Evolutionary conservation across 2,329 filamentous ascomycete genomes (phyloP).

Genomic region (Penicillium sp.): DNA sequence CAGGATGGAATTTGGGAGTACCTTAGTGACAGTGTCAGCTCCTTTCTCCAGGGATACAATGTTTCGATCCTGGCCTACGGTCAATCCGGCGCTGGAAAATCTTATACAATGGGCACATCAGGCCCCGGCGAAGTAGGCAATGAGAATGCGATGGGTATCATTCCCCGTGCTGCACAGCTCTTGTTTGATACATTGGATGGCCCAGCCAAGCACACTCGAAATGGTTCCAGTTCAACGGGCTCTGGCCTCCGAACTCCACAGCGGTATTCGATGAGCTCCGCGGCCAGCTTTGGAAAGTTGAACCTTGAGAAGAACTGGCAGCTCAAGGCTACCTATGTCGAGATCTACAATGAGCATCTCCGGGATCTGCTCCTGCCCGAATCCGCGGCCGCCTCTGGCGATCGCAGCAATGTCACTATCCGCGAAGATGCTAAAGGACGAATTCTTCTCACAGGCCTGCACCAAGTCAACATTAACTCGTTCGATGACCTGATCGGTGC

Average conservation of each 20-base stretch:
- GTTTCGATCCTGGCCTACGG: constrained; percentile 96
- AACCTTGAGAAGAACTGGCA: constrained; percentile 76
- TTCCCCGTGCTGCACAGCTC: constrained; percentile 81
- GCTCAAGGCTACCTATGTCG: constrained; percentile 88
- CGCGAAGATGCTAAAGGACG: constrained; percentile 93
- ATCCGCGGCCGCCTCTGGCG: constrained; percentile 62
- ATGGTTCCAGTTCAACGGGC: constrained; percentile 72
- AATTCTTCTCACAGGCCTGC: constrained; percentile 87
- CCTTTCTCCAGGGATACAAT: constrained; percentile 96
- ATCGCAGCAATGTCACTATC: constrained; percentile 81
- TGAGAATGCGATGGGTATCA: constrained; percentile 76
- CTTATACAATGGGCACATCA: constrained; percentile 97
- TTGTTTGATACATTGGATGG: constrained; percentile 86
- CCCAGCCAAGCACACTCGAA: constrained; percentile 54
- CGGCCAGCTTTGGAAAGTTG: constrained; percentile 49
- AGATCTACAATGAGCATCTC: constrained; percentile 96
- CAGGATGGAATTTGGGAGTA: constrained; percentile 97
- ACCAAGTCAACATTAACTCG: constrained; percentile 83
- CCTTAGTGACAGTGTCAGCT: constrained; percentile 80
- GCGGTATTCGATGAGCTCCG: constrained; percentile 67
- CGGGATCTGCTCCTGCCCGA: constrained; percentile 87
- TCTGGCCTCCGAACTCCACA: constrained; percentile 78
- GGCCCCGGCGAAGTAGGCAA: constrained; percentile 76
- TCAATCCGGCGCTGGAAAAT: constrained; percentile 96
- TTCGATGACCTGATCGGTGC: constrained; percentile 88